phyloP scores from a whole-genome alignment of 495 filamentous ascomycete species.

The Trypethelium eluteriae region DNA sequence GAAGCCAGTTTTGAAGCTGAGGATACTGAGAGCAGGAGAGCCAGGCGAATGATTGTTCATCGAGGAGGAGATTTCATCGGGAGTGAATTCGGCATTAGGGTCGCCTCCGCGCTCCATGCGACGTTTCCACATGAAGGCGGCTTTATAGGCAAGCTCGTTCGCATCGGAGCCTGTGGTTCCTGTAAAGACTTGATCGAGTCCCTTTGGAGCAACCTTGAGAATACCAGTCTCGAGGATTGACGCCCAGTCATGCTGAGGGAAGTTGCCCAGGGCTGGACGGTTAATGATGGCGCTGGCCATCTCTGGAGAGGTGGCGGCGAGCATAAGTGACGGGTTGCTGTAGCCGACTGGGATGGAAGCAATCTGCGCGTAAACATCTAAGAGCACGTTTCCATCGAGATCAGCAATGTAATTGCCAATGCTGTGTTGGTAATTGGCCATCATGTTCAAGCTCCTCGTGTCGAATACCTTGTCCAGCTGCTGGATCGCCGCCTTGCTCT shows the following conservation, averaged over 20 bases:
- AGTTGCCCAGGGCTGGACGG: constrained; percentile 91
- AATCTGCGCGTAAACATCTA: constrained; percentile 75
- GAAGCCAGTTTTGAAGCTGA: constrained; percentile 90
- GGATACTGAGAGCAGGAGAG: constrained; percentile 75
- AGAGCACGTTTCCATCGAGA: constrained; percentile 68
- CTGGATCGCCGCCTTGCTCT: constrained; percentile 60
- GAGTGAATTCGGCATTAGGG: constrained; percentile 67
- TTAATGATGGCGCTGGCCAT: constrained; percentile 85
- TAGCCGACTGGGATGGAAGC: constrained; percentile 96
- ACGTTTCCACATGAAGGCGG: constrained; percentile 95
- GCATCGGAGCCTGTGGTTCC: constrained; percentile 93
- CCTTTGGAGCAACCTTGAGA: constrained; percentile 80
- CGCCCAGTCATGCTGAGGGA: constrained; percentile 86
- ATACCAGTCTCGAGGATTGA: constrained; percentile 78
- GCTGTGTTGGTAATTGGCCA: constrained; percentile 69
- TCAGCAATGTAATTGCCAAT: constrained; percentile 72
- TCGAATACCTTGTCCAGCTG: constrained; percentile 84
- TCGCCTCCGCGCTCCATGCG: constrained; percentile 79
- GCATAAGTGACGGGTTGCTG: constrained; percentile 76
- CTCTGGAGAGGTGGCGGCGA: constrained; percentile 63
- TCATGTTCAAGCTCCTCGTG: constrained; percentile 86
- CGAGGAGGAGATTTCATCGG: constrained; percentile 64
- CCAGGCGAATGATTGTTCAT: constrained; percentile 86
- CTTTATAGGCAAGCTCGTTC: constrained; percentile 99
- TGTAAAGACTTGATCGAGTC: constrained; percentile 93